phyloP scores from a whole-genome alignment of 441 rosid genomes.

The Populus trichocarpa region DNA sequence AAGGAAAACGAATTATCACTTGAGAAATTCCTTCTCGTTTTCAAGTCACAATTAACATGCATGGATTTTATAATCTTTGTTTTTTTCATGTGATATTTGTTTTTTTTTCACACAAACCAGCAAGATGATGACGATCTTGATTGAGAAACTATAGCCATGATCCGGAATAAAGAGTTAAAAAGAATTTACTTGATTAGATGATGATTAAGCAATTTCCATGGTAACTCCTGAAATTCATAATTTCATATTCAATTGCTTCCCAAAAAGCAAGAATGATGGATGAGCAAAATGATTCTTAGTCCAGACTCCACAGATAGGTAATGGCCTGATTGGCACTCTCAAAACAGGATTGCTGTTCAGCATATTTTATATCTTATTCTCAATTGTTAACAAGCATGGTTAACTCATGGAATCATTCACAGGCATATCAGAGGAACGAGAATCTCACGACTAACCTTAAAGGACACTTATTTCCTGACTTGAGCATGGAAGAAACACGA shows the following conservation, averaged over 20 bases:
- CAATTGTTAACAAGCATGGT: too few species aligned
- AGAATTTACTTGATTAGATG: not conserved
- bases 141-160: too few species aligned
- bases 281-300: not conserved
- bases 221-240: not conserved
- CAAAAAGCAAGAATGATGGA: not conserved
- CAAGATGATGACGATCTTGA: not conserved
- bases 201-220: not conserved
- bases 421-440: not conserved
- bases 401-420: not conserved
- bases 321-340: not conserved
- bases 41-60: not conserved
- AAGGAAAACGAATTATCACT: not conserved
- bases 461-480: conserved; percentile 75
- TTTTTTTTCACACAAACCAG: not conserved
- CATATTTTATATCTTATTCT: too few species aligned
- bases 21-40: not conserved
- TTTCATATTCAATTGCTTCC: not conserved
- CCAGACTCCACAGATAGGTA: not conserved
- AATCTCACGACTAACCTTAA: conserved; percentile 45
- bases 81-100: not conserved
- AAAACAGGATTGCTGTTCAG: not conserved
- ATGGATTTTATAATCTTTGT: not conserved
- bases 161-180: too few species aligned
- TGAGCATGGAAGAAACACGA: conserved; percentile 75